Conservation (phyloP, 2,329 filamentous ascomycete genomes). For the Tolypocladium paradoxum region DNA sequence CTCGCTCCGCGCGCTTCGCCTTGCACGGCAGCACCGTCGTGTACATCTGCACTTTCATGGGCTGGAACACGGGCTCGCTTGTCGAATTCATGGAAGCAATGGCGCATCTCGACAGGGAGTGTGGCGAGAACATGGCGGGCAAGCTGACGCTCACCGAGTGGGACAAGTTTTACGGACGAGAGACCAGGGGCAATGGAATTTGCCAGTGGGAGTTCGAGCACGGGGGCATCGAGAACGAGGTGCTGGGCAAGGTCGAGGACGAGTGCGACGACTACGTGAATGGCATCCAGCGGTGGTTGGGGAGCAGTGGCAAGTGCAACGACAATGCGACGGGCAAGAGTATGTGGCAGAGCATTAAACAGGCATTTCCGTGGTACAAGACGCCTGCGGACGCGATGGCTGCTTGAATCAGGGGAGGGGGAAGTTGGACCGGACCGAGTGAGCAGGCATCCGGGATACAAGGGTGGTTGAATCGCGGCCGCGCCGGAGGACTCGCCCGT, state of each 20-base stretch:
- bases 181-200: slow-evolving; percentile 2
- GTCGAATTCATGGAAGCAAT: slow-evolving; percentile 6
- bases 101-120: slow-evolving; percentile 1
- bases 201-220: slow-evolving; percentile 5
- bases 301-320: too few species aligned
- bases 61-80: slow-evolving; percentile 3
- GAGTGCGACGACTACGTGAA: neutral
- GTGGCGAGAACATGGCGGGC: neutral
- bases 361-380: too few species aligned
- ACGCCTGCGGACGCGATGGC: too few species aligned
- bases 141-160: neutral
- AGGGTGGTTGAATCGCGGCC: too few species aligned
- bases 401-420: too few species aligned
- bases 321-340: too few species aligned
- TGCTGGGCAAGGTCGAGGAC: neutral
- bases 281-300: too few species aligned
- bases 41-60: slow-evolving; percentile 4
- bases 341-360: too few species aligned
- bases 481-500: too few species aligned
- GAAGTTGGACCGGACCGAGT: too few species aligned
- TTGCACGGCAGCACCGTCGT: slow-evolving; percentile 1
- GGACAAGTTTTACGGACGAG: slow-evolving; percentile 4
- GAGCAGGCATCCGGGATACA: too few species aligned
- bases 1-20: slow-evolving; percentile 2
- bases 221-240: slow-evolving; percentile 1